phyloP scores from a whole-genome alignment of 2,329 filamentous ascomycete genomes.

The Juglanconis sp. region DNA sequence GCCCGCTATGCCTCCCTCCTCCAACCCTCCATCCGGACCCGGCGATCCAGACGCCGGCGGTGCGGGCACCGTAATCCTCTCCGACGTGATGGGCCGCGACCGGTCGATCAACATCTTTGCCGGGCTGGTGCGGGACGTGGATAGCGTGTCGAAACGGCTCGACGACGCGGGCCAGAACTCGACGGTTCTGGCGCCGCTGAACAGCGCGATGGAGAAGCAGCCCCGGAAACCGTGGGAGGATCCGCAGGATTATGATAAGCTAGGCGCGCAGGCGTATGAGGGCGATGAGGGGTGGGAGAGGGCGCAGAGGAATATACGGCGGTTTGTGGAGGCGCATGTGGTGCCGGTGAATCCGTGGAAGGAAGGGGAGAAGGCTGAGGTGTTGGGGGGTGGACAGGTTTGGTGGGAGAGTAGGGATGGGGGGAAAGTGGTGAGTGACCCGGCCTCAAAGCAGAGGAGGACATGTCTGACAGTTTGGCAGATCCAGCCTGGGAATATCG shows the following conservation, averaged over 20 bases:
- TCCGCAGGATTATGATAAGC: slow-evolving; percentile 64
- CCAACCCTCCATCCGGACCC: slow-evolving; percentile 9
- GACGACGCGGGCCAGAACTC: slow-evolving; percentile 65
- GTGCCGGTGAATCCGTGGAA: slow-evolving; percentile 73
- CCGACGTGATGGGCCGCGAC: slow-evolving; percentile 78
- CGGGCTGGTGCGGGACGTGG: slow-evolving; percentile 72
- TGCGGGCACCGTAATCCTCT: slow-evolving; percentile 62
- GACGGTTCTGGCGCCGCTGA: slow-evolving; percentile 83
- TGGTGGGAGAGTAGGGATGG: slow-evolving; percentile 79
- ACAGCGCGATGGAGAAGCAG: slow-evolving; percentile 73
- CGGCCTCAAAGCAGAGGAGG: background rate
- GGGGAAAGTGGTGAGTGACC: slow-evolving; percentile 57
- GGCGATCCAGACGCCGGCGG: slow-evolving; percentile 27
- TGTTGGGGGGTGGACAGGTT: slow-evolving; percentile 60
- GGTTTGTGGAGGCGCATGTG: slow-evolving; percentile 85
- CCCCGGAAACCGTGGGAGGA: slow-evolving; percentile 87
- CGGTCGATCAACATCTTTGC: slow-evolving; percentile 82
- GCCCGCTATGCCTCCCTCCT: slow-evolving; percentile 24
- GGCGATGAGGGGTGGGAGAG: slow-evolving; percentile 72
- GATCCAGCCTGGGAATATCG: slow-evolving; percentile 76
- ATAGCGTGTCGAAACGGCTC: slow-evolving; percentile 65
- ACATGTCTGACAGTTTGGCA: slow-evolving; percentile 27
- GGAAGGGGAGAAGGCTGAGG: slow-evolving; percentile 62
- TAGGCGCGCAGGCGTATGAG: slow-evolving; percentile 71
- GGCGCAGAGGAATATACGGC: slow-evolving; percentile 70